Evolutionary conservation across 495 filamentous ascomycete genomes (phyloP), one percentile per base, ranked within the genome.

Genomic region (Geoglossum glabrum): DNA sequence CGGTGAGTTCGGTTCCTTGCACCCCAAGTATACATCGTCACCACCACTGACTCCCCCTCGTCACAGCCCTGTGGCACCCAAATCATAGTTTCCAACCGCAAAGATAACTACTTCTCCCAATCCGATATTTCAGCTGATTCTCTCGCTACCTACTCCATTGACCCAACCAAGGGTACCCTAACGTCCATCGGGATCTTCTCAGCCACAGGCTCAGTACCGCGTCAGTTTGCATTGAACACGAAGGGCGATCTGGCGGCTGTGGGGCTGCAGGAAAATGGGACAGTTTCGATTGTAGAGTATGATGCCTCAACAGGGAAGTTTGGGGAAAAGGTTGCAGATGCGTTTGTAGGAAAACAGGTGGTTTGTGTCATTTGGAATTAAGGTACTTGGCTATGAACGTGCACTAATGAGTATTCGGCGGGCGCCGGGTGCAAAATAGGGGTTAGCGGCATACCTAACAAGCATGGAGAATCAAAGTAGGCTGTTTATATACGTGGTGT

Each of bases 221-320:
- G 84, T 40, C 80, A 84, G 31, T 79, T 87, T 65, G 77, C 74
- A 34, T 69, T 88, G 62, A 86, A 81, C 62, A 72, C 72, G 58
- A 74, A 72, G 6, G 83, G 83, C 0, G 74, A 73, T 61, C 64
- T 81, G 50, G 71, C 81, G 2, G 82, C 79, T 1, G 74, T 82
- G 51, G 80, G 78, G n/a, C 71, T 82, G 60, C 80, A 85, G 67
- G 68, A 64, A 3, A 76, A 75, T 55, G 70, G 73, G 30, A 76
- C 73, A 46, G 78, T 85, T 6, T 80, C 74, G 11, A 66, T 87
- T 64, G 73, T 86, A 55, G 63, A 71, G 65, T 68, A 83, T 13
- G 75, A 85, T 66, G 66, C 68, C 2, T 59, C 62, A 40, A 79
- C 75, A 0, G 84, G 84, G 0, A 59, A 71, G 49, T 64, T 86